phyloP scores from a whole-genome alignment of 441 rosid species.

The Gossypium davidsonii region DNA sequence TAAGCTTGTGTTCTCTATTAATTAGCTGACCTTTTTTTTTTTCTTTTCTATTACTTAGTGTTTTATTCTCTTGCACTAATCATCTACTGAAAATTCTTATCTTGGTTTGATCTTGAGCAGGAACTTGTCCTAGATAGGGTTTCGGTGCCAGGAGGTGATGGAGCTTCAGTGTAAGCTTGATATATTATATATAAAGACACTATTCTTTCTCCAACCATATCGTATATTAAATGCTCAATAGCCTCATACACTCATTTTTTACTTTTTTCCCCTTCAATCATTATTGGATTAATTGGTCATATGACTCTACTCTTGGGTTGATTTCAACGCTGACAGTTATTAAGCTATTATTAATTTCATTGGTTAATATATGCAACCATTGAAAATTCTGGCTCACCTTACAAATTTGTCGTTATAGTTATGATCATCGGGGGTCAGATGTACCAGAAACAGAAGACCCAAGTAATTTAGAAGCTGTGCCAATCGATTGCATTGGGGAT shows the following conservation, averaged over 20 bases:
- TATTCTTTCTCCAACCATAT: not conserved
- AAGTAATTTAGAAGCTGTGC: slow-evolving; percentile 37
- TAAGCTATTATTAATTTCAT: not conserved
- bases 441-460: slow-evolving; percentile 26
- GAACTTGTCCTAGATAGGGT: slow-evolving; percentile 61
- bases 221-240: not conserved
- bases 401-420: slow-evolving; percentile 37
- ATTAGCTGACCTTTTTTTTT: not conserved
- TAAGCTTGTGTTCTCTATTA: not conserved
- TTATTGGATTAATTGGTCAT: not conserved
- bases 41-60: not conserved
- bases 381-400: not conserved
- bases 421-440: slow-evolving; percentile 37
- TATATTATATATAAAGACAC: not conserved
- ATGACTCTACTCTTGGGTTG: not conserved
- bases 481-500: slow-evolving; percentile 39
- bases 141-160: slow-evolving; percentile 36
- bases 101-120: slow-evolving; percentile 37
- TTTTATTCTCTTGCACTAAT: not conserved
- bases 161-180: slow-evolving; percentile 43
- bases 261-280: not conserved
- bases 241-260: not conserved
- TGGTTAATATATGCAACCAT: not conserved
- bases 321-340: not conserved
- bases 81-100: not conserved